Evolutionary conservation across 331 rosid species (phyloP).

Genomic region (Acacia pycnantha): DNA sequence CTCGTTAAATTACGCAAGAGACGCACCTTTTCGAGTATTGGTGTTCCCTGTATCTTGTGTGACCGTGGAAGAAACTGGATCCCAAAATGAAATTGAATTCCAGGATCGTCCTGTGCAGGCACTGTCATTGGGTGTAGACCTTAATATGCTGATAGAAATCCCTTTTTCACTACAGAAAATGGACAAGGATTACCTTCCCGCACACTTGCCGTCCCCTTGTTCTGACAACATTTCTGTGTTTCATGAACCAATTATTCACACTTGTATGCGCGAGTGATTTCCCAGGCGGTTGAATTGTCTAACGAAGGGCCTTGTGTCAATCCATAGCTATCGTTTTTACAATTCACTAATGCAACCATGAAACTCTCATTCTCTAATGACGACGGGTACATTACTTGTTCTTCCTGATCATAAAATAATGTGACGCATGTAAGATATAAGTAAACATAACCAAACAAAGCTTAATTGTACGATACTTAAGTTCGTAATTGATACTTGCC

Average conservation of each 20-base stretch:
- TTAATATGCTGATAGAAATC: not conserved
- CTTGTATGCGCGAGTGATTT: constrained; percentile 84
- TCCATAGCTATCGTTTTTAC: constrained; percentile 34
- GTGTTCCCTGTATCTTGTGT: not conserved
- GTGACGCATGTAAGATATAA: not conserved
- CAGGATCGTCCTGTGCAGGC: not conserved
- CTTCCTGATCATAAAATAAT: constrained; percentile 58
- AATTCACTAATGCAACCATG: constrained; percentile 76
- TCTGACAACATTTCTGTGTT: not conserved
- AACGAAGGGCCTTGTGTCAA: constrained; percentile 29
- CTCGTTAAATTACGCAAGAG: not conserved
- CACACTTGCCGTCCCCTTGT: not conserved
- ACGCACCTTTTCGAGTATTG: not conserved
- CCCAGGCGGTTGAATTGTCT: constrained; percentile 63
- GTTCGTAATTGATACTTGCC: not conserved
- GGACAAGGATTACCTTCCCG: not conserved
- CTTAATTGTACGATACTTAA: not conserved
- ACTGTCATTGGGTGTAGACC: not conserved
- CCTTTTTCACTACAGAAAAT: not conserved
- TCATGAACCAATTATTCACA: constrained; percentile 37
- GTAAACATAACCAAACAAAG: not conserved
- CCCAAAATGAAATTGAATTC: constrained; percentile 20
- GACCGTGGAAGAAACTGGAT: not conserved
- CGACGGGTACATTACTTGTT: constrained; percentile 79
- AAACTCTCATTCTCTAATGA: constrained; percentile 72